phyloP scores from a whole-genome alignment of 208 protist species.

The Trypanosoma theileri region DNA sequence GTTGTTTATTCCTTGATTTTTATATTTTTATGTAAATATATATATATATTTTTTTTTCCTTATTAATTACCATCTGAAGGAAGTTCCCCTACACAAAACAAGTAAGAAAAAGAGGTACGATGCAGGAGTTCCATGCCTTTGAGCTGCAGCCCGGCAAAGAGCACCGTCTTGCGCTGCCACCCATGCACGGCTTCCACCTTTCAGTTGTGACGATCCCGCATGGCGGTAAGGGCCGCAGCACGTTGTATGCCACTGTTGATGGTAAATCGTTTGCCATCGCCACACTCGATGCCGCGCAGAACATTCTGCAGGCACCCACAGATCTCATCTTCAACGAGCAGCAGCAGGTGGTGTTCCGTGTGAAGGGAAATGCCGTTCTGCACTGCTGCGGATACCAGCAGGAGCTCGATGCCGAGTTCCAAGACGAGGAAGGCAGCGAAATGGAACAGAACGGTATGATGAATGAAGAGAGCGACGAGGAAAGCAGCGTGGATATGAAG shows the following conservation, averaged over 20 bases:
- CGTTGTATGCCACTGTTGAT: conserved; percentile 77
- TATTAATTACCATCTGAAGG: no score
- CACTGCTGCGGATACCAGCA: conserved; percentile 85
- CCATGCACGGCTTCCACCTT: conserved; percentile 67
- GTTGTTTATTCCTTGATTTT: neutral
- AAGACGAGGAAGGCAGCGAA: conserved; percentile 25
- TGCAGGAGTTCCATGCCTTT: conserved; percentile 87
- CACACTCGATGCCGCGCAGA: conserved; percentile 60
- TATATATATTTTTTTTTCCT: no score
- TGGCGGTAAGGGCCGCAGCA: conserved; percentile 67
- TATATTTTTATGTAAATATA: conserved; percentile 10
- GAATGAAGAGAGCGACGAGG: conserved; percentile 14
- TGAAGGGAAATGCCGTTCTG: conserved; percentile 67
- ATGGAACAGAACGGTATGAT: conserved; percentile 1
- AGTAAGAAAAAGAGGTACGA: conserved; percentile 9
- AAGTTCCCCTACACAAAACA: neutral
- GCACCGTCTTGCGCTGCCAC: conserved; percentile 50
- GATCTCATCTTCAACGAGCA: conserved; percentile 85
- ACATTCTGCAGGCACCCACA: conserved; percentile 59
- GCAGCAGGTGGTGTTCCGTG: conserved; percentile 75
- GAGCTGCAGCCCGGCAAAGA: conserved; percentile 71
- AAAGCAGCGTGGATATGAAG: neutral
- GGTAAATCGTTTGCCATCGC: conserved; percentile 77
- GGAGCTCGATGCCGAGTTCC: conserved; percentile 57
- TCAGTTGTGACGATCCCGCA: conserved; percentile 68